A percentile compares a stretch with the other conserved stretches of the same genome.
These are phyloP conservation scores for Suillus tomentosus DNA, from an alignment of 768 basidiomycete genomes.

Conservation along the genomic window DNA sequence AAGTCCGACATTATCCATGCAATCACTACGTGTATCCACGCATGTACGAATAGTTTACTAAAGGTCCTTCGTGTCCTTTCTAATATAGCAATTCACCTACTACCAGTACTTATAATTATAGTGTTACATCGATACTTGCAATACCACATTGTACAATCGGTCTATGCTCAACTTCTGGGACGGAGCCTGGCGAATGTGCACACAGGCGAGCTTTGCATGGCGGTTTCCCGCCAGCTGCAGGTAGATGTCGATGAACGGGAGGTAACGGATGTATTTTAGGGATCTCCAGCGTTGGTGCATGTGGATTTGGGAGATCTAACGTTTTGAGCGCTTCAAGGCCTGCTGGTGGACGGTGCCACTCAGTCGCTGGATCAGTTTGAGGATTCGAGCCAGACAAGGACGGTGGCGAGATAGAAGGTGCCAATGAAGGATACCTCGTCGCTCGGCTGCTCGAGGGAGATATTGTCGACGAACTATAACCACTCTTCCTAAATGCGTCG, in stretches of 20 bases:
- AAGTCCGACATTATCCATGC: slow-evolving; percentile 9
- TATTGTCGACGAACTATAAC: slow-evolving; percentile 21
- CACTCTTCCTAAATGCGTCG: slow-evolving; percentile 27
- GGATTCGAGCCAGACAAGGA: slow-evolving; percentile 13
- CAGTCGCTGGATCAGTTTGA: slow-evolving; percentile 18
- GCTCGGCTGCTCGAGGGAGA: slow-evolving; percentile 19
- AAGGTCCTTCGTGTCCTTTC: not conserved
- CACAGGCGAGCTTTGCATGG: slow-evolving; percentile 23
- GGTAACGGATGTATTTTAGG: not conserved
- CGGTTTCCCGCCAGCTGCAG: not conserved
- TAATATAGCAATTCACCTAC: no score
- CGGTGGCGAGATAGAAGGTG: slow-evolving; percentile 19
- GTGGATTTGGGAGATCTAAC: slow-evolving; percentile 23
- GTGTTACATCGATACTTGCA: slow-evolving; percentile 27
- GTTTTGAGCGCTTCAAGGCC: slow-evolving; percentile 25
- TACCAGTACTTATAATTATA: not conserved
- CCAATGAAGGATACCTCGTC: slow-evolving; percentile 33
- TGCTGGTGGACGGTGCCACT: slow-evolving; percentile 28
- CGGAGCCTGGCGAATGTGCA: slow-evolving; percentile 16
- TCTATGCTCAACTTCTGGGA: slow-evolving; percentile 27
- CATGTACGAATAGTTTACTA: not conserved
- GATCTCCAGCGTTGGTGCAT: slow-evolving; percentile 17
- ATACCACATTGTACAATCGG: slow-evolving; percentile 25
- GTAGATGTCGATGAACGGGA: not conserved
- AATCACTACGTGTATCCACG: slow-evolving; percentile 16